Evolutionary conservation across 768 basidiomycete genomes (phyloP).

Genomic region (Termitomyces bulborhizus): DNA sequence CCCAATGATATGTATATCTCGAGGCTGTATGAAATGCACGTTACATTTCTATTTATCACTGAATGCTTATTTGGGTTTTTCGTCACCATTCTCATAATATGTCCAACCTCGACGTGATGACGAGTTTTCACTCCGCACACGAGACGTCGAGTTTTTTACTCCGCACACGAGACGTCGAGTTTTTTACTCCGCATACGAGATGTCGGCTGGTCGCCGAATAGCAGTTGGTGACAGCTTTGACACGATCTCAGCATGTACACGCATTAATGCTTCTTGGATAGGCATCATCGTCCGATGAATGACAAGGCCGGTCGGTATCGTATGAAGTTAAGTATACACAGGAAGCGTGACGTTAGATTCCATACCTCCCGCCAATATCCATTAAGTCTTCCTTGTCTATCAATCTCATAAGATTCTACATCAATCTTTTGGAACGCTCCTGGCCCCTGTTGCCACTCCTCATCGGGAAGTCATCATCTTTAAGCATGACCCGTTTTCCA

Average conservation of each 20-base stretch:
- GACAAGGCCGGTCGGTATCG: conserved; percentile 36
- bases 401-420: conserved; percentile 23
- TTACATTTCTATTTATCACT: conserved; percentile 34
- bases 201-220: conserved; percentile 27
- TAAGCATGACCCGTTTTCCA: conserved; percentile 36
- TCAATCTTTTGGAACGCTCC: conserved; percentile 24
- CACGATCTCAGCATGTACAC: conserved; percentile 21
- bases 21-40: conserved; percentile 32
- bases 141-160: too few relatives aligned
- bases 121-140: conserved; percentile 14
- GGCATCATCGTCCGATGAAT: conserved; percentile 29
- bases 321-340: background rate
- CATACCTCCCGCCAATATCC: conserved; percentile 35
- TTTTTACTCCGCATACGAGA: conserved; percentile 34
- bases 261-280: conserved; percentile 25
- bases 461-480: conserved; percentile 39
- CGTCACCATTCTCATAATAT: conserved; percentile 31
- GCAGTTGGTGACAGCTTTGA: conserved; percentile 23
- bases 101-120: conserved; percentile 35
- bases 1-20: background rate
- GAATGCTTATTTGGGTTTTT: conserved; percentile 24
- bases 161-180: too few relatives aligned
- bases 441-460: conserved; percentile 29
- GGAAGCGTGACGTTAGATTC: background rate
- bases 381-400: conserved; percentile 30